Conservation (phyloP, 768 basidiomycete genomes). For the Hemileccinum rubropunctum region DNA sequence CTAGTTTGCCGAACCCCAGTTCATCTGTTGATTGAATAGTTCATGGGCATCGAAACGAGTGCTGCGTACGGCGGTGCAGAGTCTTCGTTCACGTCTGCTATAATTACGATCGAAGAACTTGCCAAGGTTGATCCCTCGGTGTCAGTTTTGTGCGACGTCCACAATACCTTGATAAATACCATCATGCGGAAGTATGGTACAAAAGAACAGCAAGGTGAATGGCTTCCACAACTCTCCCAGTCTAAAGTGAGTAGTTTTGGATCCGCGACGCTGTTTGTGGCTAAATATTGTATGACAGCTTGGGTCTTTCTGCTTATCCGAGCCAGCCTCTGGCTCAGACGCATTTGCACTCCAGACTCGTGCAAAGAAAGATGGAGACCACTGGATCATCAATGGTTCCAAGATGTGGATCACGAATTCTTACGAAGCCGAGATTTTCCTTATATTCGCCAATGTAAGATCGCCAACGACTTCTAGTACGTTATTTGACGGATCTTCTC, state of each 20-base stretch:
- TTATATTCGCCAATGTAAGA: slow-evolving; percentile 91
- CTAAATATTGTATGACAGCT: slow-evolving; percentile 50
- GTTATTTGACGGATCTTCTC: neutral
- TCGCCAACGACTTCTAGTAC: neutral
- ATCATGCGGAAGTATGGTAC: slow-evolving; percentile 85
- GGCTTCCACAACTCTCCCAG: slow-evolving; percentile 79
- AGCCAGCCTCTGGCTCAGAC: slow-evolving; percentile 91
- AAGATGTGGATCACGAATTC: slow-evolving; percentile 99
- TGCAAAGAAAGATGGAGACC: slow-evolving; percentile 80
- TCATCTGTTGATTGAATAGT: slow-evolving; percentile 39
- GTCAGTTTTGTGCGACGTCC: slow-evolving; percentile 95
- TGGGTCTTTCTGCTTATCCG: slow-evolving; percentile 94
- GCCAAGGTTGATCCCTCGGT: slow-evolving; percentile 96
- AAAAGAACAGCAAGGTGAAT: slow-evolving; percentile 82
- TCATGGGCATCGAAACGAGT: slow-evolving; percentile 97
- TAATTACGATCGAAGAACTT: slow-evolving; percentile 96
- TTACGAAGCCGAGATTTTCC: slow-evolving; percentile 84
- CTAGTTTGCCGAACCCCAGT: neutral
- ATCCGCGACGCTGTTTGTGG: neutral
- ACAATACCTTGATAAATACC: slow-evolving; percentile 98
- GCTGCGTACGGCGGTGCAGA: slow-evolving; percentile 83
- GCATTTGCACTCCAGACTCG: slow-evolving; percentile 96
- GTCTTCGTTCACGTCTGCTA: slow-evolving; percentile 90
- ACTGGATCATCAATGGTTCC: slow-evolving; percentile 91
- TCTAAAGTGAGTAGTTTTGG: slow-evolving; percentile 52